Percentiles rank a stretch among this genome's conserved stretches.
Conservation (phyloP, 441 rosid genomes). For the Populus hybrid region DNA sequence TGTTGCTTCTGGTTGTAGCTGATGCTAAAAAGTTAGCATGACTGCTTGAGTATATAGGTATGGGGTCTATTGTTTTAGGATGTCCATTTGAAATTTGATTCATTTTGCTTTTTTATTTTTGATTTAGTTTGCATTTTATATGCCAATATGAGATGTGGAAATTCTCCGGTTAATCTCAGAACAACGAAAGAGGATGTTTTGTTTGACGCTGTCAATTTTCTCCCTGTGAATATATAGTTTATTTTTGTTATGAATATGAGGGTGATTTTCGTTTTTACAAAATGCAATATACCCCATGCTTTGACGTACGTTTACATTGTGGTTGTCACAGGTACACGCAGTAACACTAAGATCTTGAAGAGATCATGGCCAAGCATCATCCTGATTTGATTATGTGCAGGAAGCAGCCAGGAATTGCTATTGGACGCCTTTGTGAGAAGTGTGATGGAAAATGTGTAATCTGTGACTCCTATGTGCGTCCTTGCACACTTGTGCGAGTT, state of each 20-base stretch:
- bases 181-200: not conserved
- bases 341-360: not conserved
- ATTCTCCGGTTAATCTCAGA: not conserved
- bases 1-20: not conserved
- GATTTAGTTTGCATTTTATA: not conserved
- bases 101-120: too few species aligned
- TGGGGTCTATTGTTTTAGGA: not conserved
- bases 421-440: too few species aligned
- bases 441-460: too few species aligned
- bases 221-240: not conserved
- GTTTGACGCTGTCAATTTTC: not conserved
- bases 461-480: too few species aligned
- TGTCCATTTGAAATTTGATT: not conserved
- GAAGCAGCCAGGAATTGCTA: too few species aligned
- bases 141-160: not conserved
- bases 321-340: conserved; percentile 3
- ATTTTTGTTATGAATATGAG: not conserved
- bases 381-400: conserved; percentile 57
- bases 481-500: too few species aligned
- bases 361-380: conserved; percentile 83
- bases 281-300: not conserved
- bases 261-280: not conserved
- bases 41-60: not conserved
- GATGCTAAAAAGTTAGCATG: not conserved
- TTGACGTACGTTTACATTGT: not conserved